phyloP scores from a whole-genome alignment of 257 asterid species.

The Dorcoceras hygrometricum region DNA sequence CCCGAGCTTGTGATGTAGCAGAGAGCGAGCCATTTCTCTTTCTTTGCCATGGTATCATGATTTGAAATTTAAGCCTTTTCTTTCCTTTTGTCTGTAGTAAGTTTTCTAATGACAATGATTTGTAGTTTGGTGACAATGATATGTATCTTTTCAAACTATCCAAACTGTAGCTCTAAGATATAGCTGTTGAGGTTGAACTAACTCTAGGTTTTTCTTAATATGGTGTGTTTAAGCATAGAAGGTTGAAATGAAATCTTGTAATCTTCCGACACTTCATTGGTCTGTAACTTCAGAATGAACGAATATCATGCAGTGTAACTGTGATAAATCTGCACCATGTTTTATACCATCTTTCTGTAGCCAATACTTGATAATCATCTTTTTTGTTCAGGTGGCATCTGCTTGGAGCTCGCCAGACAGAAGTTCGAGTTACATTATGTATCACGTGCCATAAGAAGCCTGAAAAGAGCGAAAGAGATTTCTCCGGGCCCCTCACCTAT shows the following conservation, averaged over 20 bases:
- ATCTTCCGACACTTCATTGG: not conserved
- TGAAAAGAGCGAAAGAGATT: constrained; percentile 59
- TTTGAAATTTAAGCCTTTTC: constrained; percentile 23
- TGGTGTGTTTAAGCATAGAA: constrained; percentile 8
- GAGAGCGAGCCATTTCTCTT: constrained; percentile 59
- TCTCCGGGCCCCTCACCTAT: constrained; percentile 54
- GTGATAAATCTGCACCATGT: not conserved
- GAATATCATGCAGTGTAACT: not conserved
- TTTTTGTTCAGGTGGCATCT: constrained; percentile 62
- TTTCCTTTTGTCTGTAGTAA: constrained; percentile 2
- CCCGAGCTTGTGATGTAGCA: constrained; percentile 68
- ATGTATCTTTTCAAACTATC: constrained; percentile 2
- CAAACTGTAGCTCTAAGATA: constrained; percentile 2
- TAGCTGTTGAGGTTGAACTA: not conserved
- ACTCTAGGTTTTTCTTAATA: constrained; percentile 2
- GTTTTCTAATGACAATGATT: not conserved
- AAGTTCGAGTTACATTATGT: constrained; percentile 67
- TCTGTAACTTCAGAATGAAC: not conserved
- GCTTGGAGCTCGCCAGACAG: constrained; percentile 87
- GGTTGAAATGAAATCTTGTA: not conserved
- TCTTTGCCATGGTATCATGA: constrained; percentile 73
- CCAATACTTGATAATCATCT: not conserved
- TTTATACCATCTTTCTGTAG: constrained; percentile 10
- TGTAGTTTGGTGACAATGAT: not conserved
- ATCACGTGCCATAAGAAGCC: constrained; percentile 63